Conservation (phyloP, 257 asterid species). For the Salvia splendens region DNA sequence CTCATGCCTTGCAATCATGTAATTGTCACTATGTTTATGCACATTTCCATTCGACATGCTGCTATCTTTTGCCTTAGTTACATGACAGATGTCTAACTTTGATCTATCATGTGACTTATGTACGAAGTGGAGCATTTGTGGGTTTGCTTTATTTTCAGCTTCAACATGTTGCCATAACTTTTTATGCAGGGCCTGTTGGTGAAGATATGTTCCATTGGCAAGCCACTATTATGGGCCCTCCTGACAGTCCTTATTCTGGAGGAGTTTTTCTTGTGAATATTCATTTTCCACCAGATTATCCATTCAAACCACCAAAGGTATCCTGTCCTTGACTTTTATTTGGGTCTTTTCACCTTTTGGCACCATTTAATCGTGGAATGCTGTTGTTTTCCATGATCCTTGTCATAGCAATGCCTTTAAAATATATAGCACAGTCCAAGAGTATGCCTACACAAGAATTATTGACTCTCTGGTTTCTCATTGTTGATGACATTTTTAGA, state of each 20-base stretch:
- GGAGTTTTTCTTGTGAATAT: constrained; percentile 67
- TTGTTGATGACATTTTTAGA: neutral
- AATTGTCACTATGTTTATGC: neutral
- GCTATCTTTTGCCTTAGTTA: neutral
- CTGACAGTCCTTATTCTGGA: constrained; percentile 79
- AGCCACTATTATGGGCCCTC: constrained; percentile 84
- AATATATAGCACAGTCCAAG: neutral
- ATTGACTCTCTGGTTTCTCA: neutral
- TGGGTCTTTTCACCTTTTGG: neutral
- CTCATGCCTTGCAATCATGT: neutral
- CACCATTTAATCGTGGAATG: neutral
- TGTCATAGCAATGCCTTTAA: neutral
- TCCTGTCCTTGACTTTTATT: constrained; percentile 5
- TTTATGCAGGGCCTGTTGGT: constrained; percentile 66
- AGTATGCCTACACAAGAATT: neutral
- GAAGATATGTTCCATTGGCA: constrained; percentile 82
- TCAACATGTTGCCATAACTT: neutral
- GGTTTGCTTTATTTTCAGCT: neutral
- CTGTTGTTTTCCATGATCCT: neutral
- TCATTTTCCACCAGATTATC: constrained; percentile 83
- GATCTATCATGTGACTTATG: neutral
- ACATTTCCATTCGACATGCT: neutral
- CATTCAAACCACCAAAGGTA: constrained; percentile 89
- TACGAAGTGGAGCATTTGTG: neutral
- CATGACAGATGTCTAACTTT: neutral